These are phyloP conservation scores for Solanum commersonii DNA, from an alignment of 257 asterid species.

Conservation along the genomic window DNA sequence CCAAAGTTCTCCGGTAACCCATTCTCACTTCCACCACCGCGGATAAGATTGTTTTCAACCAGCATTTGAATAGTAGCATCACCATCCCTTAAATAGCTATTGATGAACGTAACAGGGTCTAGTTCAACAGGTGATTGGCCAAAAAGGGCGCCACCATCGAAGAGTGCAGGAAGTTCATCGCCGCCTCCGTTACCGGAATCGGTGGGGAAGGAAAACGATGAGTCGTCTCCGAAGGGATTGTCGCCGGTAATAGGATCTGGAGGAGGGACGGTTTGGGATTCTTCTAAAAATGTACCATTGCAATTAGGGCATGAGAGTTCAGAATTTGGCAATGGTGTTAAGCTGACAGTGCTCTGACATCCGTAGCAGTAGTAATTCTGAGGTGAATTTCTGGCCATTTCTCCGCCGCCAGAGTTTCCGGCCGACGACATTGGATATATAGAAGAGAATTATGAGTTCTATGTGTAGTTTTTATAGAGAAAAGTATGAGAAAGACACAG, in stretches of 20 bases:
- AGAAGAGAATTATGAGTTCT: neutral
- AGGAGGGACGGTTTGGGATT: conserved; percentile 34
- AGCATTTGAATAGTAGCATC: conserved; percentile 61
- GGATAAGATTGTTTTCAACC: conserved; percentile 27
- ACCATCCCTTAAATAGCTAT: conserved; percentile 38
- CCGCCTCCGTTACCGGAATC: conserved; percentile 5
- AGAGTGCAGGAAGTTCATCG: conserved; percentile 4
- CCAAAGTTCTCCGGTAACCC: conserved; percentile 29
- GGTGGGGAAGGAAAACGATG: neutral
- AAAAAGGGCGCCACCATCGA: neutral
- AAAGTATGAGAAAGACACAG: neutral
- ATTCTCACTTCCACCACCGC: conserved; percentile 1
- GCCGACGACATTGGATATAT: neutral
- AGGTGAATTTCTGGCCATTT: neutral
- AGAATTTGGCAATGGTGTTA: conserved; percentile 30
- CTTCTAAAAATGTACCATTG: conserved; percentile 51
- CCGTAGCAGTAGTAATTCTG: conserved; percentile 51
- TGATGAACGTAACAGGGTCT: conserved; percentile 41
- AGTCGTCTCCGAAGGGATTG: neutral
- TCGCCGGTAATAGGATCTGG: conserved; percentile 11
- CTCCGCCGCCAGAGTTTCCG: neutral
- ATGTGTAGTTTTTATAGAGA: neutral
- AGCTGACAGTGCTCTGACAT: conserved; percentile 43
- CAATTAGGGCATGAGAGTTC: conserved; percentile 78
- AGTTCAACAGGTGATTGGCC: conserved; percentile 44